phyloP scores from a whole-genome alignment of 176 grass and related monocot species.

The Themeda triandra region DNA sequence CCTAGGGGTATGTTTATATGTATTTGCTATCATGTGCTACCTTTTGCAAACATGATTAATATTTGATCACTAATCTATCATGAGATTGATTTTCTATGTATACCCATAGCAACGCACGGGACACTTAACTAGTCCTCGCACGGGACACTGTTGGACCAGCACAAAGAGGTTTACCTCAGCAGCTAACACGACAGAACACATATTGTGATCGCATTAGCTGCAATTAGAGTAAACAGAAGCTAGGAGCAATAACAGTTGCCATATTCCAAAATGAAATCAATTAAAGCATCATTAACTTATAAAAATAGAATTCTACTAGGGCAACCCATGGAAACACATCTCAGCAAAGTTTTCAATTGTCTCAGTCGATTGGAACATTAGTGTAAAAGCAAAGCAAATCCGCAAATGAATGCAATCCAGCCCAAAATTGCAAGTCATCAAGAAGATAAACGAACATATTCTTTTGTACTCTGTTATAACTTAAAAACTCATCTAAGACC shows the following conservation, averaged over 20 bases:
- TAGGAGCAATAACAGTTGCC: neutral
- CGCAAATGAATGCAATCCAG: neutral
- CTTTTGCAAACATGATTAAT: no score
- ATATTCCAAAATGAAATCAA: neutral
- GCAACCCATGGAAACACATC: neutral
- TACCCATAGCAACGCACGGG: no score
- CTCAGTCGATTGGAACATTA: slow-evolving; percentile 3
- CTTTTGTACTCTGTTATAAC: slow-evolving; percentile 6
- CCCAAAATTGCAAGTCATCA: slow-evolving; percentile 30
- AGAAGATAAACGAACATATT: slow-evolving; percentile 13
- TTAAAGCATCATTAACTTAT: neutral
- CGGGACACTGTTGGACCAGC: neutral
- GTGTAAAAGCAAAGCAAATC: slow-evolving; percentile 12
- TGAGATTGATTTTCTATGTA: no score
- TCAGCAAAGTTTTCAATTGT: slow-evolving; percentile 10
- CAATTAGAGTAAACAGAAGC: neutral
- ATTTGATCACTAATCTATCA: no score
- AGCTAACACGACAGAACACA: neutral
- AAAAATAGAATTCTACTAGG: neutral
- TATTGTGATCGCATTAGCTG: neutral
- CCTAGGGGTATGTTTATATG: no score
- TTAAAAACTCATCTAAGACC: slow-evolving; percentile 38
- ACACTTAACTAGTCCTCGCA: no score
- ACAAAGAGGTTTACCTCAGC: neutral
- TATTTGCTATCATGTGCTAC: no score